Conservation (phyloP, 2,329 filamentous ascomycete species). For the Colletotrichum chlorophyti region DNA sequence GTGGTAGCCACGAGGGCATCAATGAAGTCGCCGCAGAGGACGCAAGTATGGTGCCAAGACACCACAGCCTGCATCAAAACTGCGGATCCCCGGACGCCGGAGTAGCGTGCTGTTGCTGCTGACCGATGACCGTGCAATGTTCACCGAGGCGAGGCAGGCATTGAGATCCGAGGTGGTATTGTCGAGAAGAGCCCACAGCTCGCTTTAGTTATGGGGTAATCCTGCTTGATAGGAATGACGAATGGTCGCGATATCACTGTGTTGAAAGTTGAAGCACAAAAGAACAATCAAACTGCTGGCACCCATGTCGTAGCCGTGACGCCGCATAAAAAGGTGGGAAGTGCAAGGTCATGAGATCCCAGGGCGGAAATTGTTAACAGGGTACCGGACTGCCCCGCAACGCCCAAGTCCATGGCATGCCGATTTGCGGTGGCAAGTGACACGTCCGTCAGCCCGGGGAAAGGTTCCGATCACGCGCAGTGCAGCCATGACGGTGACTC, state of each 20-base stretch:
- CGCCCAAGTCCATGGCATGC: constrained; percentile 25
- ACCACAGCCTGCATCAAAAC: background rate
- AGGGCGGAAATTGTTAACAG: constrained; percentile 28
- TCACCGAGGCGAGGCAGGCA: constrained; percentile 4
- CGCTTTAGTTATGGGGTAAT: no score
- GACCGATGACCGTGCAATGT: background rate
- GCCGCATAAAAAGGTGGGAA: background rate
- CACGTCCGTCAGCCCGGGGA: constrained; percentile 15
- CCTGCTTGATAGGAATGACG: no score
- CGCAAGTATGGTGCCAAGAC: constrained; percentile 2
- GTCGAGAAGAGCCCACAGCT: no score
- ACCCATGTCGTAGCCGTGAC: background rate
- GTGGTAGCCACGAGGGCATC: constrained; percentile 17
- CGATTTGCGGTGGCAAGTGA: constrained; percentile 12
- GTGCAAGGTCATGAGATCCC: no score
- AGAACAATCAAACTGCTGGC: no score
- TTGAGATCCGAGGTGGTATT: no score
- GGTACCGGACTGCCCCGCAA: constrained; percentile 14
- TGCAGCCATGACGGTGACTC: background rate
- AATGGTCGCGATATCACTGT: no score
- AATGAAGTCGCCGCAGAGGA: constrained; percentile 13
- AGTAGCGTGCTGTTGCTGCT: no score
- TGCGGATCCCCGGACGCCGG: background rate
- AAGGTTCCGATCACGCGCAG: constrained; percentile 25
- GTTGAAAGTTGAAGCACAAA: no score